Evolutionary conservation across 805 yeast genomes (phyloP), one percentile per base, ranked within the genome.

Genomic region (Lachancea dasiensis): DNA sequence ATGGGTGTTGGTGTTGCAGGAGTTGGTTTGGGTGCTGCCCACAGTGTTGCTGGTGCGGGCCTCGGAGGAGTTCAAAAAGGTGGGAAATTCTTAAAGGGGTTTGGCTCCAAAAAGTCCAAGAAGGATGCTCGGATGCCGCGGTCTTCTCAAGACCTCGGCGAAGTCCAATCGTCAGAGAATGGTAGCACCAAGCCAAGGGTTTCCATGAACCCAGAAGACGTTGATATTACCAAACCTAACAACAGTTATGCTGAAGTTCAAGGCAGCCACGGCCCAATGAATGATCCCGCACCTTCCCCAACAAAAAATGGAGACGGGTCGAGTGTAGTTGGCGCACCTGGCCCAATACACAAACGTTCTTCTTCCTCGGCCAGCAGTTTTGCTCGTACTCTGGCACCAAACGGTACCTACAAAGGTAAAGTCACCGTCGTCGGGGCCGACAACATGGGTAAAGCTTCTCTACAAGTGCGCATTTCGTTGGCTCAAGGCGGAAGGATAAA

Each of bases 391-490:
- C 34, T 45, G 55, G 69, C 31, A 44, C 70, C 51, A 6, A 46
- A 43, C 29, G 49, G 60, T 44, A 30, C 44, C 18, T 50, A 49
- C 36, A 75, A 78, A 4, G 89, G 87, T 22, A 60, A 75, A 39
- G 50, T 79, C 30, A 68, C 71, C 2, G 58, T 82, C 34, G 58
- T 77, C 20, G 62, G 72, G 2, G 77, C 75, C 3, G 49, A 60
- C 8, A 71, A 73, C 13, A 54, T 72, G 29, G 64, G 68, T 11
- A 53, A 58, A 15, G 51, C 60, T 30, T 17, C 33, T n/a, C 61
- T 63, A 38, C 81, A 74, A 45, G 70, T 85, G 31, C 80, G 74
- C 52, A 75, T 75, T 3, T 54, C 70, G 0, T 56, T 77, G 45
- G 69, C 74, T 26, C 67, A 62, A 28, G 56, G 61, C 64, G 69